These are phyloP conservation scores for Angophora floribunda DNA, from an alignment of 345 rosid species.

Conservation along the genomic window DNA sequence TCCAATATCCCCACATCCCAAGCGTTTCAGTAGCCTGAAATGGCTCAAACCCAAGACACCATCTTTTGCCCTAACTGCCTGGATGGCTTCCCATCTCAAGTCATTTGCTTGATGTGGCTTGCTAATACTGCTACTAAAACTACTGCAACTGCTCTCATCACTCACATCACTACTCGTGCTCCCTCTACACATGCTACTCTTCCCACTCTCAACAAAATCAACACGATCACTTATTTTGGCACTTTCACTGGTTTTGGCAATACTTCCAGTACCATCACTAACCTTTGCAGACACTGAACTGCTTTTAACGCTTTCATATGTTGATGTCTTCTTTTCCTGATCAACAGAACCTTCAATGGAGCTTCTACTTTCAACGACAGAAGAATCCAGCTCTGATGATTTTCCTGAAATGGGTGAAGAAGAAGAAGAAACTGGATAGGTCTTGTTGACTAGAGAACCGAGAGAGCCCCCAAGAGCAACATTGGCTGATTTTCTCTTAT, in stretches of 20 bases:
- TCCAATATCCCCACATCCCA: constrained; percentile 93
- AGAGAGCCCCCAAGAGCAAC: not conserved
- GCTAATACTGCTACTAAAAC: constrained; percentile 76
- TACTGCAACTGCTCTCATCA: constrained; percentile 87
- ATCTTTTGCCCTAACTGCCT: constrained; percentile 59
- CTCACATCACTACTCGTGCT: constrained; percentile 88
- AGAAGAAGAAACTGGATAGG: not conserved
- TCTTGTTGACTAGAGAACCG: not conserved
- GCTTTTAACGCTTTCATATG: constrained; percentile 55
- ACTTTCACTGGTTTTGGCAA: constrained; percentile 40
- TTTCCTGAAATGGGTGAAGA: not conserved
- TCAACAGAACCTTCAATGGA: constrained; percentile 33
- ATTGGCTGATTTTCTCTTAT: not conserved
- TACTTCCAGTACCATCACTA: constrained; percentile 68
- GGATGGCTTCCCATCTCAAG: constrained; percentile 92
- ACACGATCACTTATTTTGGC: constrained; percentile 72
- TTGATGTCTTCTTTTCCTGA: constrained; percentile 61
- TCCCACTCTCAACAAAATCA: constrained; percentile 78
- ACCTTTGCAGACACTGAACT: constrained; percentile 74
- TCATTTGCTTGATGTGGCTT: constrained; percentile 91
- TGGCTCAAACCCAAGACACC: constrained; percentile 72
- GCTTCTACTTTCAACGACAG: constrained; percentile 31
- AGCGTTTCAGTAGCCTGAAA: constrained; percentile 76
- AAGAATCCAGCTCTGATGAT: constrained; percentile 19
- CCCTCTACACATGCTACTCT: constrained; percentile 85